A percentile compares a stretch with the other conserved stretches of the same genome.
These are phyloP conservation scores for Penicillium subrubescens DNA, from an alignment of 495 filamentous ascomycete genomes.

Conservation along the genomic window DNA sequence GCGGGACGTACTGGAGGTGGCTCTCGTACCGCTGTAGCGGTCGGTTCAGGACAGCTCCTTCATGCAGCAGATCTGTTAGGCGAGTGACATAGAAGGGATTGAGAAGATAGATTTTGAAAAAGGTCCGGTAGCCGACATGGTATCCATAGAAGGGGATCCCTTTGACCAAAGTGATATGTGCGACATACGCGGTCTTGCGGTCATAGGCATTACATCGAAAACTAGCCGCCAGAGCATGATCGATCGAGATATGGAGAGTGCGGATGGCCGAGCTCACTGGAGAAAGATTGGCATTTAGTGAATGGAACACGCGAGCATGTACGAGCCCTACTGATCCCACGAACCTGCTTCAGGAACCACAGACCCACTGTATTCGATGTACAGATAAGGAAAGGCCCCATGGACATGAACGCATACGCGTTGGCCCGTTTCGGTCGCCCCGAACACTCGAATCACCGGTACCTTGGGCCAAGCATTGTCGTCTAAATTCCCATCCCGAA, in stretches of 20 bases:
- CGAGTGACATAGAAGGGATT: constrained; percentile 81
- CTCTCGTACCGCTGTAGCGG: constrained; percentile 90
- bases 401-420: constrained; percentile 97
- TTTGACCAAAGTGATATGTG: constrained; percentile 87
- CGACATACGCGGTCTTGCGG: constrained; percentile 72
- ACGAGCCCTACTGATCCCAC: too few relatives aligned
- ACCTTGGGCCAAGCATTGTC: constrained; percentile 65
- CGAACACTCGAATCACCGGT: constrained; percentile 89
- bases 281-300: neutral
- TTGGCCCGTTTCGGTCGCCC: constrained; percentile 91
- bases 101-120: constrained; percentile 90
- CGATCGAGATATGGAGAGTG: constrained; percentile 75
- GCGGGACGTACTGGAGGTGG: constrained; percentile 85
- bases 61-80: constrained; percentile 79
- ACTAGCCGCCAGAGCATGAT: constrained; percentile 78
- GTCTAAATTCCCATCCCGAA: constrained; percentile 51
- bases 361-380: constrained; percentile 79
- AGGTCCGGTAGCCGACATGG: constrained; percentile 87
- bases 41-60: constrained; percentile 81
- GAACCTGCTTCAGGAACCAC: constrained; percentile 69
- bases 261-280: constrained; percentile 70
- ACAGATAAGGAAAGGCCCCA: constrained; percentile 93
- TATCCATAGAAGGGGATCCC: constrained; percentile 97
- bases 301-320: constrained; percentile 23
- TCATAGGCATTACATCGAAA: constrained; percentile 73